These are phyloP conservation scores for Schizophyllum amplum DNA, from an alignment of 1,284 basidiomycete genomes.

Conservation along the genomic window DNA sequence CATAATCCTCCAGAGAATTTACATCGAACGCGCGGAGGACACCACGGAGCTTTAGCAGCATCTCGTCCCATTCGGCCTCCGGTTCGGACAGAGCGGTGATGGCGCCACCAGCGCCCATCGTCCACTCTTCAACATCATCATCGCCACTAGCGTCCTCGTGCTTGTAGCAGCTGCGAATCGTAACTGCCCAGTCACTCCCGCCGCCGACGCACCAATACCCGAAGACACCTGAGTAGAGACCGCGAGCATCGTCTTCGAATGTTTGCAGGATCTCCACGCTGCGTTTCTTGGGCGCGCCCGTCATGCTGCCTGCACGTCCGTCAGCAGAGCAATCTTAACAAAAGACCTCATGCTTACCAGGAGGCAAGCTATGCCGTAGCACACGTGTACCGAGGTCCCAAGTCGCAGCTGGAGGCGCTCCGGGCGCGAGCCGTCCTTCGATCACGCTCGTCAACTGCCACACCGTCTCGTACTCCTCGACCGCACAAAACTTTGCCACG, in stretches of 20 bases:
- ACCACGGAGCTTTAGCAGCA: slow-evolving; percentile 76
- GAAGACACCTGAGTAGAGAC: slow-evolving; percentile 90
- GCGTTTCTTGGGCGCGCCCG: slow-evolving; percentile 93
- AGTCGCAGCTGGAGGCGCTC: slow-evolving; percentile 29
- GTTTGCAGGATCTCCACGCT: slow-evolving; percentile 85
- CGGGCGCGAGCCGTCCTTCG: slow-evolving; percentile 46
- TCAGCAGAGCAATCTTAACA: background rate
- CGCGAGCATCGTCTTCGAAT: slow-evolving; percentile 67
- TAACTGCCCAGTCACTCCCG: slow-evolving; percentile 89
- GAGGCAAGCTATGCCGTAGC: slow-evolving; percentile 76
- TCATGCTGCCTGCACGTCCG: slow-evolving; percentile 77
- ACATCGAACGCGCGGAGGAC: slow-evolving; percentile 55
- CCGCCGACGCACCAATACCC: slow-evolving; percentile 92
- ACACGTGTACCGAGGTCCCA: slow-evolving; percentile 49
- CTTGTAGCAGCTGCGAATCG: slow-evolving; percentile 88
- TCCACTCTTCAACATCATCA: slow-evolving; percentile 47
- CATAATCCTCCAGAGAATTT: background rate
- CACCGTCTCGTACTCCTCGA: slow-evolving; percentile 93
- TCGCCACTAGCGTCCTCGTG: slow-evolving; percentile 36
- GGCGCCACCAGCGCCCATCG: slow-evolving; percentile 88
- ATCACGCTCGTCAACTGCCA: slow-evolving; percentile 97
- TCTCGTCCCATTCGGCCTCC: slow-evolving; percentile 91
- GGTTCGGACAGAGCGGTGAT: slow-evolving; percentile 91
- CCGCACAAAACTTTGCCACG: slow-evolving; percentile 80
- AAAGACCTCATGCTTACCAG: slow-evolving; percentile 44